Evolutionary conservation across 106 monocot genomes (phyloP), one percentile per base, ranked within the genome.

Genomic region (Dendrobium chrysotoxum): DNA sequence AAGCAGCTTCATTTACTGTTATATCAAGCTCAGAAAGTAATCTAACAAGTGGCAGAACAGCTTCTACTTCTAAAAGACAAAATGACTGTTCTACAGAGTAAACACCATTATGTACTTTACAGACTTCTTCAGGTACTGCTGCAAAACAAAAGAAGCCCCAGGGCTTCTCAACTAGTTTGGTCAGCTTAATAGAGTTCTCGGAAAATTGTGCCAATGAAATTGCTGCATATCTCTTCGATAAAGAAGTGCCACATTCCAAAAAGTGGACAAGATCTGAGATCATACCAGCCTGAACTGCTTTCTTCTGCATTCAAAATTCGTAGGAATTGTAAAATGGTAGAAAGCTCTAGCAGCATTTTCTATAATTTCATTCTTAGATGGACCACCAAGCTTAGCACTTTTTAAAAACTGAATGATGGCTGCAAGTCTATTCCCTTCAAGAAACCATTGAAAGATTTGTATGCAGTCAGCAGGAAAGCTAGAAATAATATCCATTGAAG

Each of bases 21-120:
- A 23, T 7, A 72, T 85, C 85, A 39, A 10, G 38, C 2, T 85
- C 85, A 57, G 44, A 71, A 4, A 85, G 81, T 12, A 81, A 18
- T 61, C 40, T 81, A 17, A 85, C 58, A 15, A 85, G 30, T 40
- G 85, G 85, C 23, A 8, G 18, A 16, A 85, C 45, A 21, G 85
- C 85, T 70, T 85, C 78, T 21, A 81, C 85, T 70, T 85, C 85
- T 78, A 85, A 58, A 72, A 85, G 85, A 78, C 85, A 85, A 45
- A 72, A 85, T 4, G 81, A 78, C 78, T 53, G 21, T 46, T 77
- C 81, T 28, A 85, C 81, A n/a, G 85, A 85, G 73, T 81, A 85
- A 39, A 81, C 40, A 73, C 85, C 85, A 40, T 28, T 78, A 44
- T 85, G 85, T 72, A 85, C 81, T 23, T 28, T 26, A 28, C 85